phyloP scores from a whole-genome alignment of 2,329 filamentous ascomycete species.

The Fusarium virguliforme region DNA sequence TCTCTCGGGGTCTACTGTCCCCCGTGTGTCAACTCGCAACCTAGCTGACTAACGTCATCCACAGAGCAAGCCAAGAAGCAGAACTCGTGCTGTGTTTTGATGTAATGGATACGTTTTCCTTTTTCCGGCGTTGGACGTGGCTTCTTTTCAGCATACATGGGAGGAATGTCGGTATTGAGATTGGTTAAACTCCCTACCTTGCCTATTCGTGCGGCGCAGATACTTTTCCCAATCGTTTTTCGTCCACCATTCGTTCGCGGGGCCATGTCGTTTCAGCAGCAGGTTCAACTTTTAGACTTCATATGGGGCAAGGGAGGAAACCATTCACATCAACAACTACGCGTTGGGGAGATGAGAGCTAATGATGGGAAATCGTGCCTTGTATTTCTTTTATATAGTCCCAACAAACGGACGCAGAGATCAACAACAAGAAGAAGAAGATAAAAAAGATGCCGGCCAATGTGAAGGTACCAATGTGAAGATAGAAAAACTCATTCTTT shows the following conservation, averaged over 20 bases:
- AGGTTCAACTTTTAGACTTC: conserved; percentile 39
- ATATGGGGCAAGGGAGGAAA: conserved; percentile 20
- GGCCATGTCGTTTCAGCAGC: conserved; percentile 40
- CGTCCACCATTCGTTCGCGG: conserved; percentile 47
- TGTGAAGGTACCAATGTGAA: background rate
- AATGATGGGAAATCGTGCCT: conserved; percentile 34
- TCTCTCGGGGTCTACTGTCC: background rate
- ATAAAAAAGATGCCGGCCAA: conserved; percentile 25
- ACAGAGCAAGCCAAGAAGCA: conserved; percentile 82
- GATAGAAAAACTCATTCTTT: conserved; percentile 7
- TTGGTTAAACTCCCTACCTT: conserved; percentile 45
- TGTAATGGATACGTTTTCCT: conserved; percentile 64
- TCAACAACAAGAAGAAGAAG: conserved; percentile 19
- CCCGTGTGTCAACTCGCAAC: background rate
- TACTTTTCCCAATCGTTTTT: conserved; percentile 49
- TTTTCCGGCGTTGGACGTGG: conserved; percentile 55
- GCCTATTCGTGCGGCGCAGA: conserved; percentile 51
- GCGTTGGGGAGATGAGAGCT: conserved; percentile 7
- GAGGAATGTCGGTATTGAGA: conserved; percentile 51
- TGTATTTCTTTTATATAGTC: conserved; percentile 31
- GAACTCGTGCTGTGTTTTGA: conserved; percentile 82
- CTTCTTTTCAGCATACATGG: conserved; percentile 52
- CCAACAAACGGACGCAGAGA: conserved; percentile 27
- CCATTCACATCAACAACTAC: conserved; percentile 21
- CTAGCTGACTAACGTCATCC: conserved; percentile 24